Conservation (phyloP, 148 eudicot species). For the Amaranthus hypochondriacus region DNA sequence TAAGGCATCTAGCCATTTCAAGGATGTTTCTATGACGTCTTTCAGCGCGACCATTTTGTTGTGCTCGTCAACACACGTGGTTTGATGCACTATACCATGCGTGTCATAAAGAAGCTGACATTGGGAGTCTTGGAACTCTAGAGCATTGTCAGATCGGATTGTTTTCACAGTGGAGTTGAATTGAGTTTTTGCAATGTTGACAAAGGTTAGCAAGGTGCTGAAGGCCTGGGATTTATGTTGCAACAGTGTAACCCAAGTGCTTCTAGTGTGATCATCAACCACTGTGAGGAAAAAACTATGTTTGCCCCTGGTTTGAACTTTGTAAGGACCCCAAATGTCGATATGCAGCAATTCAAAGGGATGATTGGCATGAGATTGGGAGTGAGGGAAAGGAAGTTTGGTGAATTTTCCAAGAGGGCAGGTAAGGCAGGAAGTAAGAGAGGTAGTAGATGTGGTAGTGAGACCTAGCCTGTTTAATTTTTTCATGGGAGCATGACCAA, state of each 20-base stretch:
- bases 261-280: neutral
- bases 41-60: too few species aligned
- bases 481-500: too few species aligned
- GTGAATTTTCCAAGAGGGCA: too few species aligned
- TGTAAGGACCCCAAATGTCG: neutral
- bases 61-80: neutral
- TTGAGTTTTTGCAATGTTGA: neutral
- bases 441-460: fast-evolving
- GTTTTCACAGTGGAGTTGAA: neutral
- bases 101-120: neutral
- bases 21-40: too few species aligned
- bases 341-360: neutral
- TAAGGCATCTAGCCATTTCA: too few species aligned
- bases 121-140: neutral
- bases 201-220: neutral
- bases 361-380: neutral
- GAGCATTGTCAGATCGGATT: neutral
- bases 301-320: neutral
- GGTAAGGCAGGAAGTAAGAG: too few species aligned
- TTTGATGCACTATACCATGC: neutral
- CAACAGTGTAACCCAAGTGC: neutral
- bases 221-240: neutral
- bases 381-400: too few species aligned
- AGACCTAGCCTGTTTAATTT: too few species aligned
- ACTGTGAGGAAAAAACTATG: neutral